These are phyloP conservation scores for Myochromella boudieri DNA, from an alignment of 768 basidiomycete species.

Conservation along the genomic window DNA sequence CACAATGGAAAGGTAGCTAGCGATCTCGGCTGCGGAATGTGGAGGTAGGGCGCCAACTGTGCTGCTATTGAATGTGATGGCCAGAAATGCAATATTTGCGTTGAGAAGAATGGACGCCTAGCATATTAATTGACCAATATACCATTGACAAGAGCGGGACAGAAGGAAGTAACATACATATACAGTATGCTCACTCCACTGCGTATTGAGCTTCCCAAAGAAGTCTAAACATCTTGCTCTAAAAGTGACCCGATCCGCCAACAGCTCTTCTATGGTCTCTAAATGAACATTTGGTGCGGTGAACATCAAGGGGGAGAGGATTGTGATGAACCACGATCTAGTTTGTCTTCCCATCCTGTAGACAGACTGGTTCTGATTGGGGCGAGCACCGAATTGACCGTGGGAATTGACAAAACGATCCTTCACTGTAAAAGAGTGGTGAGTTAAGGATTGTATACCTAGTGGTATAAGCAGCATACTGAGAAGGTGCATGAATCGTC, in stretches of 20 bases:
- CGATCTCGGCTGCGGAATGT: constrained; percentile 31
- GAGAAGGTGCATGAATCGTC: constrained; percentile 14
- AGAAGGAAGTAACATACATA: constrained; percentile 31
- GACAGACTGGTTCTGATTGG: constrained; percentile 32
- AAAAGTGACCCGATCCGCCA: constrained; percentile 42
- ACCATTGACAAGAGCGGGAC: background rate
- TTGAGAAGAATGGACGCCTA: constrained; percentile 49
- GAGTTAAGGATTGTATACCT: background rate
- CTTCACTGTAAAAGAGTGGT: constrained; percentile 1
- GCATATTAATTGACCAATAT: too few species aligned
- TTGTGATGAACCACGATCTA: constrained; percentile 31
- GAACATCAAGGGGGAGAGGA: constrained; percentile 42
- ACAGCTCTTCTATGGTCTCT: constrained; percentile 40
- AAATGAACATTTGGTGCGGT: constrained; percentile 43
- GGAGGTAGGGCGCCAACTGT: constrained; percentile 5
- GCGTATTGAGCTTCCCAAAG: constrained; percentile 32
- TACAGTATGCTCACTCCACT: constrained; percentile 42
- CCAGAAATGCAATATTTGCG: constrained; percentile 48
- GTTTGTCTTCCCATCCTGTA: constrained; percentile 19
- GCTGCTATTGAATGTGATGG: constrained; percentile 41
- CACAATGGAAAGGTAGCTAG: constrained; percentile 44
- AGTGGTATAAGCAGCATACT: background rate
- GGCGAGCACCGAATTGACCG: constrained; percentile 42
- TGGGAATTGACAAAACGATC: constrained; percentile 39
- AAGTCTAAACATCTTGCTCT: constrained; percentile 39